Evolutionary conservation across 768 basidiomycete species (phyloP), one percentile per base, ranked within the genome.

Genomic region (Rhodosporidiobolus sp.): DNA sequence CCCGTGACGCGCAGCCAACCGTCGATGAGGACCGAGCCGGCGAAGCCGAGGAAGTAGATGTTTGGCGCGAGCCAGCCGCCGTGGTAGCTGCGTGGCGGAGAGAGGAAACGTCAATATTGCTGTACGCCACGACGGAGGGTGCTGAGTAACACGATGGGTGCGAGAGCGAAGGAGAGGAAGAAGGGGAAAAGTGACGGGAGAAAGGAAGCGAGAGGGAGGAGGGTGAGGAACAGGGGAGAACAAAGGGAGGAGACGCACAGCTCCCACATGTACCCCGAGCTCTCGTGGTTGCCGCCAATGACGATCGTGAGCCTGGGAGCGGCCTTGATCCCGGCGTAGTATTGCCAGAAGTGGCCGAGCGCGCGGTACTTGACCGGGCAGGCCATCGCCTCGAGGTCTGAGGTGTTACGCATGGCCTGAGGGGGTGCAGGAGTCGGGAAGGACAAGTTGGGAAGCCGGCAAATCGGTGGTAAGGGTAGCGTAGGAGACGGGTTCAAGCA

Each of bases 221-320:
- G 12, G 49, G 26, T 0, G 38, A n/a, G 43, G 45, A 22, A n/a
- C 3, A 54, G 16, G 34, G 53, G 17, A 34, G 22, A 17, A 52
- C 48, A 22, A 32, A 30, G 46, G 16, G 14, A 0, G 5, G 19
- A n/a, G 35, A 83, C 90, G 81, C 78, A 92, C 91, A 96, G 82
- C 80, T 99, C 96, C 89, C 92, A 94, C 83, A 98, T 85, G 79
- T 97, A 96, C 77, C 94, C 96, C 30, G 91, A 94, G 3, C 92
- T 92, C 82, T 98, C 96, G 80, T 98, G 96, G 79, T 98, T 98
- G 16, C 96, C 96, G 24, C 96, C 96, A 78, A 98, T 96, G 60
- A 98, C 88, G 20, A 99, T 84, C 0, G 96, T 99, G 80, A 95
- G 81, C 8, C 95, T 81, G 0, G 94, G 93, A 4, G 95, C 94